phyloP scores from a whole-genome alignment of 306 rosid species.

The Rubus idaeus region DNA sequence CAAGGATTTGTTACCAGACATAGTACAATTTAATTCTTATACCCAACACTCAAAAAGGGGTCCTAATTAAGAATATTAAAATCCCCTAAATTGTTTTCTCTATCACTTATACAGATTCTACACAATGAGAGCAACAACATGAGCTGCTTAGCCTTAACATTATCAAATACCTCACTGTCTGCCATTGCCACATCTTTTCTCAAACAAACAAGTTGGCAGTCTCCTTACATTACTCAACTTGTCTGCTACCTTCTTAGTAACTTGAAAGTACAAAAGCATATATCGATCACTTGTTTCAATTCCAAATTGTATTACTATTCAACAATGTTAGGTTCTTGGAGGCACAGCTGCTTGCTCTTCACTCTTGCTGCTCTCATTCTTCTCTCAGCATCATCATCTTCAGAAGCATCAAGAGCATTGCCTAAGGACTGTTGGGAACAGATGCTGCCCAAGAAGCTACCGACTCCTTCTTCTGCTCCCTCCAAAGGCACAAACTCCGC shows the following conservation, averaged over 20 bases:
- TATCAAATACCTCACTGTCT: slow-evolving; percentile 64
- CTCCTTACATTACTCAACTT: slow-evolving; percentile 69
- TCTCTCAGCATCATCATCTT: slow-evolving; percentile 26
- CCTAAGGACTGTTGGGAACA: slow-evolving; percentile 61
- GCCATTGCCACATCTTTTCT: slow-evolving; percentile 67
- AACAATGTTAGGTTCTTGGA: slow-evolving; percentile 56
- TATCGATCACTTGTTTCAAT: background rate
- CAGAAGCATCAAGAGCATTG: slow-evolving; percentile 57
- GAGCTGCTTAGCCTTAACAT: slow-evolving; percentile 43
- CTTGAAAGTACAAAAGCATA: slow-evolving; percentile 18
- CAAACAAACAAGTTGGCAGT: slow-evolving; percentile 67
- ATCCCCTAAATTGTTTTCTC: slow-evolving; percentile 31
- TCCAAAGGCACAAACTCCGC: slow-evolving; percentile 72
- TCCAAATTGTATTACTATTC: background rate
- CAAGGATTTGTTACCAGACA: slow-evolving; percentile 42
- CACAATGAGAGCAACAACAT: slow-evolving; percentile 44
- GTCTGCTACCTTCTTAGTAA: slow-evolving; percentile 52
- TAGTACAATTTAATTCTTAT: slow-evolving; percentile 7
- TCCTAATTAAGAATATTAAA: slow-evolving; percentile 27
- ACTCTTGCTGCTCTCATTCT: slow-evolving; percentile 41
- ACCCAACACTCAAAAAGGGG: slow-evolving; percentile 25
- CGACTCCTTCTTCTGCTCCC: slow-evolving; percentile 83
- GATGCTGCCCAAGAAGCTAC: slow-evolving; percentile 92
- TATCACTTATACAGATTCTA: slow-evolving; percentile 34
- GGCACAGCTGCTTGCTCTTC: slow-evolving; percentile 52